phyloP scores from a whole-genome alignment of 1,284 basidiomycete species.

The Schizophyllum amplum region DNA sequence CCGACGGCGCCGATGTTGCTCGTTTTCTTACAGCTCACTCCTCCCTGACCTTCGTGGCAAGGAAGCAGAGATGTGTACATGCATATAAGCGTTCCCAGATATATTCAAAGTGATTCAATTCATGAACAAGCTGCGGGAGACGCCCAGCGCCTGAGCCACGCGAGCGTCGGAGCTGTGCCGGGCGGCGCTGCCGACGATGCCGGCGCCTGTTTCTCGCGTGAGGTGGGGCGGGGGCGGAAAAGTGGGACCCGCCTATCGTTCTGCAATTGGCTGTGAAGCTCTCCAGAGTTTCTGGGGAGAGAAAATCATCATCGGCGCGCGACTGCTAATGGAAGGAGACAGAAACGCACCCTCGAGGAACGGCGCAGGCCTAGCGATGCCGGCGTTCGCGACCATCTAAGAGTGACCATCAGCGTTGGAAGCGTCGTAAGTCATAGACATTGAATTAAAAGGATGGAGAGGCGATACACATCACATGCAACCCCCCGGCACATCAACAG shows the following conservation, averaged over 20 bases:
- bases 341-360: conserved; percentile 11
- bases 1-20: too few species aligned
- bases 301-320: neutral
- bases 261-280: conserved; percentile 2
- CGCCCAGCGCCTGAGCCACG: too few species aligned
- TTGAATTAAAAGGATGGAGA: too few species aligned
- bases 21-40: too few species aligned
- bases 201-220: too few species aligned
- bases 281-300: conserved; percentile 9
- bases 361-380: conserved; percentile 9
- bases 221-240: neutral
- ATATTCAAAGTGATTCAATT: too few species aligned
- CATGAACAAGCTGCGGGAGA: too few species aligned
- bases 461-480: conserved; percentile 21
- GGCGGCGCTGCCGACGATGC: too few species aligned
- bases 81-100: too few species aligned
- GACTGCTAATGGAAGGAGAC: neutral
- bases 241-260: neutral
- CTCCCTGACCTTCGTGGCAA: too few species aligned
- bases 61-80: too few species aligned
- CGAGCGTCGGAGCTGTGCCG: too few species aligned
- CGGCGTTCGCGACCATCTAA: conserved; percentile 23
- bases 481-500: conserved; percentile 17
- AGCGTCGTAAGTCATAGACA: neutral
- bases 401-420: neutral